These are phyloP conservation scores for Populus nigra DNA, from an alignment of 345 rosid genomes.

Conservation along the genomic window DNA sequence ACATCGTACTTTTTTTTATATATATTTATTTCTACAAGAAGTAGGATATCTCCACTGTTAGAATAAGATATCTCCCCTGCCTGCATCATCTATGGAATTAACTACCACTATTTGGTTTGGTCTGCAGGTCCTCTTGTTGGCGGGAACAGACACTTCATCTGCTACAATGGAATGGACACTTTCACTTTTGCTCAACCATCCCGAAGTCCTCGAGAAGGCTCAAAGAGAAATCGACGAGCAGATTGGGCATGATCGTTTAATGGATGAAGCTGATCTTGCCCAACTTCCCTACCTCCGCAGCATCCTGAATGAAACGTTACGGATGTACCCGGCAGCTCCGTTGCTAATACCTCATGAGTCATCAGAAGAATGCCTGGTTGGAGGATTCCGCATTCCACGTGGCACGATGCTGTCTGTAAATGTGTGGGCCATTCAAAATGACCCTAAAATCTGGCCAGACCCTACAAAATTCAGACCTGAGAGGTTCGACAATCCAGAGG, in stretches of 20 bases:
- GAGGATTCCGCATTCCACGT: slow-evolving; percentile 36
- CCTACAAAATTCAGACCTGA: slow-evolving; percentile 39
- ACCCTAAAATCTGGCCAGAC: slow-evolving; percentile 38
- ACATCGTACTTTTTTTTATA: too few species aligned
- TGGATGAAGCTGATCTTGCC: slow-evolving; percentile 28
- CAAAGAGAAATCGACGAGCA: slow-evolving; percentile 28
- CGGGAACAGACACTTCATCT: slow-evolving; percentile 22
- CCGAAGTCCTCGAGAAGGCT: slow-evolving; percentile 21
- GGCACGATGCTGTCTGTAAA: slow-evolving; percentile 42
- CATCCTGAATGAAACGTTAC: slow-evolving; percentile 52
- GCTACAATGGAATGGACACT: slow-evolving; percentile 37
- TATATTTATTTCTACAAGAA: too few species aligned
- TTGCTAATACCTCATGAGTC: slow-evolving; percentile 41
- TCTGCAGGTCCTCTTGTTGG: slow-evolving; percentile 16
- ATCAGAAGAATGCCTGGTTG: slow-evolving; percentile 31
- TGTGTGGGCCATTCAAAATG: slow-evolving; percentile 37
- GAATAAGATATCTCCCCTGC: too few species aligned
- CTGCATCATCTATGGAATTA: too few species aligned
- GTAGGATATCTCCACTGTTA: too few species aligned
- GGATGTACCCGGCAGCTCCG: slow-evolving; percentile 47
- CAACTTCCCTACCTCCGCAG: slow-evolving; percentile 32
- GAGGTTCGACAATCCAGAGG: slow-evolving; percentile 31
- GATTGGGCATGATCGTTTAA: slow-evolving; percentile 21
- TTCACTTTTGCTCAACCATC: slow-evolving; percentile 35
- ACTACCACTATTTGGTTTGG: background rate